Percentiles rank a stretch among this genome's conserved stretches.
Evolutionary conservation across 2,329 filamentous ascomycete species (phyloP).

Genomic region (Pseudogymnoascus sp.): DNA sequence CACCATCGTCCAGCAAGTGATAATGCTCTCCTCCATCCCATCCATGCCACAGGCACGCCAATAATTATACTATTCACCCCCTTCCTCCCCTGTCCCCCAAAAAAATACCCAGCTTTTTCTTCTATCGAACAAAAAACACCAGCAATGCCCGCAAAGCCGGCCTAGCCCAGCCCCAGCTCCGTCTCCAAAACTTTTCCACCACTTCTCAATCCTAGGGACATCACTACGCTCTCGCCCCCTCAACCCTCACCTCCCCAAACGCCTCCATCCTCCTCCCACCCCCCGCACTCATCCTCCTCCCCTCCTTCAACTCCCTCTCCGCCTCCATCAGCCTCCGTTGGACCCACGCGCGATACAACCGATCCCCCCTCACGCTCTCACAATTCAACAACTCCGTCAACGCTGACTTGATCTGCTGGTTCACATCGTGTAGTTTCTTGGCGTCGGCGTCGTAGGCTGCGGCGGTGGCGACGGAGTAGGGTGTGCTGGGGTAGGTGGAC

Average conservation of each 20-base stretch:
- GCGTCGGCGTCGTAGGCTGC: constrained; percentile 16
- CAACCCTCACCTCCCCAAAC: not conserved
- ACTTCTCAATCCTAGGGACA: too few species aligned
- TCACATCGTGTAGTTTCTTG: constrained; percentile 37
- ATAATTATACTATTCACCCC: not conserved
- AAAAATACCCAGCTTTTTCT: not conserved
- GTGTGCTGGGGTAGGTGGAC: not conserved
- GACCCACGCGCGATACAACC: constrained; percentile 39
- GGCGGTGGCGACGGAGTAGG: not conserved
- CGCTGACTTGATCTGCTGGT: constrained; percentile 42
- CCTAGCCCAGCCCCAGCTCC: not conserved
- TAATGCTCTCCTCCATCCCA: not conserved
- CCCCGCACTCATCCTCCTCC: constrained; percentile 18
- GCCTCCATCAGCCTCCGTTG: constrained; percentile 44
- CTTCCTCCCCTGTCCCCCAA: not conserved
- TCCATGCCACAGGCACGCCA: not conserved
- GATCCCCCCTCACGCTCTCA: constrained; percentile 38
- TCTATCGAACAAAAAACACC: not conserved
- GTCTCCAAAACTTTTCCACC: not conserved
- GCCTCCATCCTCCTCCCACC: constrained; percentile 18
- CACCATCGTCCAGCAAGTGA: constrained; percentile 5
- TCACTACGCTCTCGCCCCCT: not conserved
- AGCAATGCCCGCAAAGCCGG: not conserved
- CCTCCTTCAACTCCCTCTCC: constrained; percentile 35
- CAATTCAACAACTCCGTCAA: constrained; percentile 46